Base-by-base conservation (phyloP, 2,329 filamentous ascomycete species). In the Alternaria infectoria region DNA sequence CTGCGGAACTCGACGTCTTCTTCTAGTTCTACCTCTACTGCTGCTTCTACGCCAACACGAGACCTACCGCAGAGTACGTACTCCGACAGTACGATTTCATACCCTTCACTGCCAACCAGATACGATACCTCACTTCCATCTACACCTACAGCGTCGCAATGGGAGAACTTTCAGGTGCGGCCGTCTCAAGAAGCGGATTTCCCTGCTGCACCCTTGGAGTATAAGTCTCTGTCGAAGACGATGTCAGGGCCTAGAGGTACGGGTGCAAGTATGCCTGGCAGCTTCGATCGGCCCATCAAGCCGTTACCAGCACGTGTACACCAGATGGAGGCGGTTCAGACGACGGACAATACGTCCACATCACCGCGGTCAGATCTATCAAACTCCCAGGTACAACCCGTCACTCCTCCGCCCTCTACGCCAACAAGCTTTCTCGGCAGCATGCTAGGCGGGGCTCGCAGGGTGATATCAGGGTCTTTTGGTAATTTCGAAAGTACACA, bases 391-490 rank as follows among this genome's bases (percentile, higher is more conserved):
- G 5, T 13, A 23, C 12, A 8, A n/a, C 15, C 28, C 21, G 13
- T 8, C 30, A 23, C 7, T 4, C 17, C 17, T n/a, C 17, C 44
- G 19, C 21, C 9, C 19, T 25, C 46, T 26, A 21, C 23, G 6
- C 17, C 25, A 6, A 23, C 6, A 30, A 17, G 23, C 4, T 6
- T 23, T 4, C 2, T 17, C 1, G 6, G 25, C 13, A 13, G 1
- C 4, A 13, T 36, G 21, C 7, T 11, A 13, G 7, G 23, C 2
- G 40, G 50, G 9, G 13, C 50, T 15, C 26, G 50, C 8, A 36
- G 54, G 17, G 49, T 65, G 28, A 50, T 69, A 13, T 65, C 59
- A 17, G 64, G 55, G 11, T 63, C 59, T 15, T 69, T 69, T 57
- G 66, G 66, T n/a, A 59, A 40, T 44, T 67, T 67, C 23, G 61